Evolutionary conservation across 768 basidiomycete species (phyloP), one percentile per base, ranked within the genome.

Genomic region (Phylloporus sp.): DNA sequence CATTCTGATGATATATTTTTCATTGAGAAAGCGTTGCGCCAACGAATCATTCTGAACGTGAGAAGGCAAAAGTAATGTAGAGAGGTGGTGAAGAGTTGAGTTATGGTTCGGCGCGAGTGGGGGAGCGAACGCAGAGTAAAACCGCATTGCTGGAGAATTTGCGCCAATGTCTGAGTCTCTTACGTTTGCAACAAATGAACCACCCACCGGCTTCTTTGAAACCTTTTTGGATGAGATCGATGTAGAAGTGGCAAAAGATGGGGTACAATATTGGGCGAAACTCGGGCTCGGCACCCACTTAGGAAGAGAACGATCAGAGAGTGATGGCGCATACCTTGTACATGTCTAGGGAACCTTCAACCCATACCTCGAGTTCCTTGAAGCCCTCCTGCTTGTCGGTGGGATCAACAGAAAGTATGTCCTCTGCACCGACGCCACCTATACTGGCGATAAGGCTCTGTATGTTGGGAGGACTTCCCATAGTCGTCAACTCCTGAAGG

Each of bases 231-330:
- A 98, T 82, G 39, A 99, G 77, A 64, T 97, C 95, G 24, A 99
- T 75, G 65, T 95, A 97, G 63, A 97, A 97, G 67, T 99, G 92
- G 40, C 89, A 91, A 63, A 97, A 98, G 52, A 99, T 88, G 3
- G 96, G 96, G 61, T 93, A 96, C 14, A 96, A 69, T 28, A 99
- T 86, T 36, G 90, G 93, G 36, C 88, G 78, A 57, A 99, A 87
- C 67, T 99, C 94, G 44, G 91, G 90, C 88, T 98, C 44, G 8
- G 17, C 7, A 42, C 24, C 63, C 17, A 31, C 43, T 64, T n/a
- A 62, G 40, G 43, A 31, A n/a, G 34, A 44, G 21, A 23, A 14
- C 24, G 27, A 24, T 14, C 24, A 17, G 32, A 36, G 26, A 26
- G 34, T 20, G 28, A 44, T 22, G 18, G 31, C 8, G 69, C 79